These are phyloP conservation scores for Hawksworthiomyces lignivorus DNA, from an alignment of 2,329 filamentous ascomycete genomes.

Conservation along the genomic window DNA sequence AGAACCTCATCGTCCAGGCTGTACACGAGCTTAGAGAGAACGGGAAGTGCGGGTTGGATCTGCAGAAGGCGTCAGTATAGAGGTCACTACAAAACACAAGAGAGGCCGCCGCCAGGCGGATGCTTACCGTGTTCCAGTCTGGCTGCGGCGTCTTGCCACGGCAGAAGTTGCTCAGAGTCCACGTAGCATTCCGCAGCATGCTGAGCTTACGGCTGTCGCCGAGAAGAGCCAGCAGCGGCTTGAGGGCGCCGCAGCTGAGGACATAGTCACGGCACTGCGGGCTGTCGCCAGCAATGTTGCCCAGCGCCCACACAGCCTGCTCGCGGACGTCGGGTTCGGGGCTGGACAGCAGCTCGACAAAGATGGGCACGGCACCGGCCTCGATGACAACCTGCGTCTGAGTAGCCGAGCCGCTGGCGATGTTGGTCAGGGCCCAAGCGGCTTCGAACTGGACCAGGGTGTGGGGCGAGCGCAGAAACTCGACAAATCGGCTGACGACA, in stretches of 20 bases:
- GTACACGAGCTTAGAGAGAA: conserved; percentile 95
- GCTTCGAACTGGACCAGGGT: conserved; percentile 98
- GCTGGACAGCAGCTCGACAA: conserved; percentile 90
- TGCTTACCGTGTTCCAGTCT: conserved; percentile 87
- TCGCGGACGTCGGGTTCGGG: conserved; percentile 96
- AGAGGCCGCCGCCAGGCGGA: not conserved
- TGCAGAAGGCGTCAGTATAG: conserved; percentile 29
- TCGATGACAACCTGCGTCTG: conserved; percentile 99
- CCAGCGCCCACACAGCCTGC: conserved; percentile 96
- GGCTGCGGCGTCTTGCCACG: conserved; percentile 98
- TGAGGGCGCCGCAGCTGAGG: conserved; percentile 80
- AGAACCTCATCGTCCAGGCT: conserved; percentile 96
- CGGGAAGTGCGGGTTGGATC: conserved; percentile 91
- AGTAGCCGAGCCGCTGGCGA: conserved; percentile 91
- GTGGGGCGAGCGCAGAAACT: conserved; percentile 95
- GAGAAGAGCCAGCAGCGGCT: conserved; percentile 79
- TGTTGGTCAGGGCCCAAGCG: conserved; percentile 98
- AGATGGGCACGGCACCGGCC: conserved; percentile 95
- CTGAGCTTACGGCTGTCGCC: conserved; percentile 97
- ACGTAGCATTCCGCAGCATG: conserved; percentile 98
- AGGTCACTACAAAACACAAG: not conserved
- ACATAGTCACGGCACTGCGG: conserved; percentile 97
- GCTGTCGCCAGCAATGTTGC: conserved; percentile 98
- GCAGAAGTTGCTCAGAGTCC: conserved; percentile 99
- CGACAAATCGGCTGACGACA: conserved; percentile 93